phyloP scores from a whole-genome alignment of 257 asterid genomes.

The Capsicum rhomboideum region DNA sequence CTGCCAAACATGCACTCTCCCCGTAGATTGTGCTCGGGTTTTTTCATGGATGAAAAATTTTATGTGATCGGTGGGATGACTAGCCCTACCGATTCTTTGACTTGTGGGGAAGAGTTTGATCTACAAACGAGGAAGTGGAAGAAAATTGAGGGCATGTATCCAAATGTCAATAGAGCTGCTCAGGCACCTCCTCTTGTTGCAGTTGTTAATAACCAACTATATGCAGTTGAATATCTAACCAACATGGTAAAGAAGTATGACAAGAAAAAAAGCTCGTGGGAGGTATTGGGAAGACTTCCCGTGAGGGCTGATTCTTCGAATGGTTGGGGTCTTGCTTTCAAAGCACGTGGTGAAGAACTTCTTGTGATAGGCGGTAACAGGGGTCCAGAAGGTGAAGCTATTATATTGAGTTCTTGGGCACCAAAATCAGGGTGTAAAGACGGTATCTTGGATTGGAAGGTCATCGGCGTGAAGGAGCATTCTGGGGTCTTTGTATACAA shows the following conservation, averaged over 20 bases:
- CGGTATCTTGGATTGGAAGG: conserved; percentile 64
- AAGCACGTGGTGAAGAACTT: conserved; percentile 61
- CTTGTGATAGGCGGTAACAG: conserved; percentile 91
- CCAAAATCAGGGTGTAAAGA: conserved; percentile 46
- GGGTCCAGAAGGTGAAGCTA: conserved; percentile 83
- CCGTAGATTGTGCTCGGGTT: conserved; percentile 74
- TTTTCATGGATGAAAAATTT: conserved; percentile 73
- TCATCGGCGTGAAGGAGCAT: conserved; percentile 70
- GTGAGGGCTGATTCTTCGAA: conserved; percentile 78
- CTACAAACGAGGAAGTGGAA: conserved; percentile 63
- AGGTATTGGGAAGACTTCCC: conserved; percentile 69
- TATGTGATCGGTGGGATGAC: conserved; percentile 90
- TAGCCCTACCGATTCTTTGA: conserved; percentile 53
- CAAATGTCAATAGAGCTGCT: conserved; percentile 70
- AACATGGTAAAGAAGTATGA: conserved; percentile 78
- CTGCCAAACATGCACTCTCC: conserved; percentile 82
- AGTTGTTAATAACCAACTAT: conserved; percentile 62
- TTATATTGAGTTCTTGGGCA: conserved; percentile 61
- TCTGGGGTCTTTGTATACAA: conserved; percentile 85
- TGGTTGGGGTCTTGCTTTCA: conserved; percentile 95
- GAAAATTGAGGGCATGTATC: conserved; percentile 70
- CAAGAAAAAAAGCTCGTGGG: conserved; percentile 56
- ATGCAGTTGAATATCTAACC: conserved; percentile 67
- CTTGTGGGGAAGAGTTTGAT: conserved; percentile 84
- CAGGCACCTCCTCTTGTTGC: conserved; percentile 97